Percentiles rank a stretch among this genome's conserved stretches.
Conservation (phyloP, 805 yeast species). For the Candida chilensis region DNA sequence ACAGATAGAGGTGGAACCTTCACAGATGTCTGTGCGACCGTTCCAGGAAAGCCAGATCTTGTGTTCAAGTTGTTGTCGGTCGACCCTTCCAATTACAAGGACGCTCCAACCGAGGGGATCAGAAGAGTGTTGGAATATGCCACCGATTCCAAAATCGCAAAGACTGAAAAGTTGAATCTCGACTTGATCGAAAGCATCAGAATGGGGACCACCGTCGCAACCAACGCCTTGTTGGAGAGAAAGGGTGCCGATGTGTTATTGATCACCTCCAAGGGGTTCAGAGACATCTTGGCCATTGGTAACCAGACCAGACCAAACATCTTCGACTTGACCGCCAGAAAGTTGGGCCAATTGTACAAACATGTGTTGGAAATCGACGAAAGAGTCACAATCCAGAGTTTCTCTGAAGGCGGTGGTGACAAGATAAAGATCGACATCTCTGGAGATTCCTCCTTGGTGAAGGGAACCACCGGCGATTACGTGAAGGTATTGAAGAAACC, state of each 20-base stretch:
- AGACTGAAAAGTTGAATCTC: slow-evolving; percentile 52
- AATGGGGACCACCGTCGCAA: slow-evolving; percentile 95
- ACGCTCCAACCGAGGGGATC: slow-evolving; percentile 91
- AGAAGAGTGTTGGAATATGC: slow-evolving; percentile 63
- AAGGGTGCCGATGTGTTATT: slow-evolving; percentile 87
- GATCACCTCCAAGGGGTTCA: slow-evolving; percentile 81
- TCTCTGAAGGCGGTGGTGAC: slow-evolving; percentile 60
- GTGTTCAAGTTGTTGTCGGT: slow-evolving; percentile 78
- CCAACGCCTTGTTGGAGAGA: slow-evolving; percentile 87
- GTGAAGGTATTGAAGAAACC: slow-evolving; percentile 21
- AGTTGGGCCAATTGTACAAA: slow-evolving; percentile 65
- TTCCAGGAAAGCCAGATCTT: slow-evolving; percentile 44
- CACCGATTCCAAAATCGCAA: slow-evolving; percentile 44
- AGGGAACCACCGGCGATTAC: slow-evolving; percentile 23
- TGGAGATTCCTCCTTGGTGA: slow-evolving; percentile 21
- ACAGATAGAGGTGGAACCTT: slow-evolving; percentile 83
- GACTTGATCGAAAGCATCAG: slow-evolving; percentile 58
- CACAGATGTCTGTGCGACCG: slow-evolving; percentile 59
- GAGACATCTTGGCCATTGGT: slow-evolving; percentile 76
- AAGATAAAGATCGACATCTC: slow-evolving; percentile 8
- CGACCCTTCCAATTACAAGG: slow-evolving; percentile 79
- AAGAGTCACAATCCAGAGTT: slow-evolving; percentile 71
- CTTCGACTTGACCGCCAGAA: slow-evolving; percentile 71
- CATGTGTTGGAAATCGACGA: slow-evolving; percentile 82
- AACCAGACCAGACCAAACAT: slow-evolving; percentile 89